A percentile compares a stretch with the other conserved stretches of the same genome.
Evolutionary conservation across 306 rosid species (phyloP).

Genomic region (Fagus crenata): DNA sequence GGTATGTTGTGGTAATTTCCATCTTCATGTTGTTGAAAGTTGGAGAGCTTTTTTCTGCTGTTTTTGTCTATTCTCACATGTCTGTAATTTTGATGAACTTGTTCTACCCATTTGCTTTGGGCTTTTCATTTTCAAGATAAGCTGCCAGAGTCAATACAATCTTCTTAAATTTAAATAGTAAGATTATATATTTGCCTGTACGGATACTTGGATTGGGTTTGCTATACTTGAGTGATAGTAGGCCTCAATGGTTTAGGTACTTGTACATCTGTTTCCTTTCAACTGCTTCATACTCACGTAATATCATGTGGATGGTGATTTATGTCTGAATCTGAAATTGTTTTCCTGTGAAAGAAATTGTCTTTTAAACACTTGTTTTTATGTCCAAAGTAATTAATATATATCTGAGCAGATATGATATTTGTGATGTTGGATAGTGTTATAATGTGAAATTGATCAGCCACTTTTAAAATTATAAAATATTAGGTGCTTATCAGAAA

Average conservation of each 20-base stretch:
- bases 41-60: constrained; percentile 10
- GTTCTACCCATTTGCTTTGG: not conserved
- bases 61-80: constrained; percentile 12
- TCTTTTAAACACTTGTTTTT: not conserved
- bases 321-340: no score
- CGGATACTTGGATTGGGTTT: not conserved
- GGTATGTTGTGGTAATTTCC: constrained; percentile 51
- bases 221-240: not conserved
- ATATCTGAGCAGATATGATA: not conserved
- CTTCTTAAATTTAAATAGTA: not conserved
- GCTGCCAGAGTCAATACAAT: not conserved
- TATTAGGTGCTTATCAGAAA: no score
- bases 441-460: not conserved
- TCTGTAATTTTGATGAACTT: not conserved
- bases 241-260: not conserved
- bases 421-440: not conserved
- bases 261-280: not conserved
- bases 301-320: not conserved
- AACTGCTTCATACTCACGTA: not conserved
- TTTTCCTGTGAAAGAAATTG: not conserved
- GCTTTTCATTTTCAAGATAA: constrained; percentile 27
- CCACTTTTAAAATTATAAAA: not conserved
- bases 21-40: constrained; percentile 29
- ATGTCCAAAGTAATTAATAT: not conserved
- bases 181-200: constrained; percentile 19